A percentile compares a stretch with the other conserved stretches of the same genome.
phyloP scores from a whole-genome alignment of 2,329 filamentous ascomycete species.

The Exophiala mesophila region DNA sequence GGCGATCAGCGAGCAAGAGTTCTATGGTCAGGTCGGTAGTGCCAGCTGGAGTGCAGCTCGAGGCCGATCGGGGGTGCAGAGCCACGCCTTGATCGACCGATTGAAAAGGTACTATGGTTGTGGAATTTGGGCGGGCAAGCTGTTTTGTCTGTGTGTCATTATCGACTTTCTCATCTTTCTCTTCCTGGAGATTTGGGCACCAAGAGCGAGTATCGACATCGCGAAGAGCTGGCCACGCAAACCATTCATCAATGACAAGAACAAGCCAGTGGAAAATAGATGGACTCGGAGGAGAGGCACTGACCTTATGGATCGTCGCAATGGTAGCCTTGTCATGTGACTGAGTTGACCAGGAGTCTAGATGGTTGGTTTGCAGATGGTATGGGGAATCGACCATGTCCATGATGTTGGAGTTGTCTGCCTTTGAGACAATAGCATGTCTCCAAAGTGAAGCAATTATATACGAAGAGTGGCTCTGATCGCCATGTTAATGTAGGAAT shows the following conservation, averaged over 20 bases:
- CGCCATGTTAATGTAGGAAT: too few species aligned
- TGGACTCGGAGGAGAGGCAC: slow-evolving; percentile 21
- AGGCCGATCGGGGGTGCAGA: slow-evolving; percentile 65
- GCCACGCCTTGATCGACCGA: slow-evolving; percentile 88
- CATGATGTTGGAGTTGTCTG: too few species aligned
- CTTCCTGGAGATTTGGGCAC: slow-evolving; percentile 80
- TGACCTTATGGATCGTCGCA: slow-evolving; percentile 27
- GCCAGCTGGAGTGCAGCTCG: slow-evolving; percentile 66
- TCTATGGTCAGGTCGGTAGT: slow-evolving; percentile 74
- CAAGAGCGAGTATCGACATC: slow-evolving; percentile 79
- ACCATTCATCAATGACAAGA: slow-evolving; percentile 31
- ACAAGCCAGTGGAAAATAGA: slow-evolving; percentile 28
- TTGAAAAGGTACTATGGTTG: slow-evolving; percentile 97
- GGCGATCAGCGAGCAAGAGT: slow-evolving; percentile 76
- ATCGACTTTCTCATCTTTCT: slow-evolving; percentile 91
- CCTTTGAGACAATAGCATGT: too few species aligned
- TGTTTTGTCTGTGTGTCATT: slow-evolving; percentile 91
- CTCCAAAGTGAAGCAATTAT: too few species aligned
- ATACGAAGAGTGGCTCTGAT: too few species aligned
- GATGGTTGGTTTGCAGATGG: too few species aligned
- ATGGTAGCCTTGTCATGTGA: slow-evolving; percentile 25
- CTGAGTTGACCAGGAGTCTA: too few species aligned
- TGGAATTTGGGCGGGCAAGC: slow-evolving; percentile 95
- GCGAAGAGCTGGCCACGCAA: slow-evolving; percentile 91
- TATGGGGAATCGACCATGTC: too few species aligned